Evolutionary conservation across 108 stramenopile genomes (phyloP), one percentile per base, ranked within the genome.

Genomic region (Fistulifera solaris): DNA sequence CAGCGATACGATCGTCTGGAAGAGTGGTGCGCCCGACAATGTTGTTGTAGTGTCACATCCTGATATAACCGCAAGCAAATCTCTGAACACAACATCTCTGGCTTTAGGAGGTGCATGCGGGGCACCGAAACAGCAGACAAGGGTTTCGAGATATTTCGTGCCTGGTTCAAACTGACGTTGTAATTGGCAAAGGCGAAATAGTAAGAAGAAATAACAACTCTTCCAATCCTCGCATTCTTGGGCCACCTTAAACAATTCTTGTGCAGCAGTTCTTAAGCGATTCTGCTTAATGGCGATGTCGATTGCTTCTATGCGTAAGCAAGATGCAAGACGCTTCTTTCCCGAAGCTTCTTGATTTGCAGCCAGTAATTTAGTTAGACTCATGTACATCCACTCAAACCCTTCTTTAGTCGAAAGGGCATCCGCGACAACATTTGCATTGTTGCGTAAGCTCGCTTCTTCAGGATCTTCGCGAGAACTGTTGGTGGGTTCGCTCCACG

Each of bases 101-200:
- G 83, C 71, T 47, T 75, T 67, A 22, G 48, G 54, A 10, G 89
- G 89, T 7, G 73, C 51, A 40, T 73, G 64, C 14, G 67, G 68
- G 10, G 78, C 78, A 48, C 79, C 66, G 51, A 90, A 86, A 48
- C 82, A 83, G 16, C 65, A 64, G 6, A 78, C 77, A 55, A 90
- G 45, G 1, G 89, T 86, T 45, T 80, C 80, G 21, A 90, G 58
- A 48, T 90, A 90, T 6, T 73, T 73, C 6, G 75, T 48, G 17
- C 80, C 70, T 39, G 71, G 54, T 14, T 71, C 68, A 15, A 59
- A 63, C 56, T 67, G 68, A 28, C 89, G 66, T 46, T 85, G 89
- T 58, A 80, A 85, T 54, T 64, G 73, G 24, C 85, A 80, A n/a
- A 90, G 57, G 7, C 82, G 83, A 62, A 90, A 87, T 18, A 87